Conservation (phyloP, 2,329 filamentous ascomycete genomes). For the Aureobasidium subglaciale region DNA sequence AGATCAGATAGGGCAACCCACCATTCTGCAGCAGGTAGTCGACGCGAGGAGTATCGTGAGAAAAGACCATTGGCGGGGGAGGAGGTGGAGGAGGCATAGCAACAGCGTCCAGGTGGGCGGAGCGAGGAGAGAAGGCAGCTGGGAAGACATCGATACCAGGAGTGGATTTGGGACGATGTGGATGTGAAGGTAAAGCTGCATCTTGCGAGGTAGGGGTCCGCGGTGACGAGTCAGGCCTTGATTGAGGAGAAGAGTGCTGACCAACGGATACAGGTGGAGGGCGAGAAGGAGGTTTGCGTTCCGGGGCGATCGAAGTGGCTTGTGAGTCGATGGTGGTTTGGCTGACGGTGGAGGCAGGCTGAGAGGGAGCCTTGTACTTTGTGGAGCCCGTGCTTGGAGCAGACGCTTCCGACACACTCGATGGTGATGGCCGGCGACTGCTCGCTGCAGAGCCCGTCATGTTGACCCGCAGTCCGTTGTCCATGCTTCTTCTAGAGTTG, state of each 20-base stretch:
- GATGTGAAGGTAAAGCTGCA: slow-evolving; percentile 30
- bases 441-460: slow-evolving; percentile 37
- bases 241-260: slow-evolving; percentile 34
- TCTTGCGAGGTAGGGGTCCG: slow-evolving; percentile 38
- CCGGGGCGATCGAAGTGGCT: slow-evolving; percentile 38
- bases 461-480: slow-evolving; percentile 32
- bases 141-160: slow-evolving; percentile 33
- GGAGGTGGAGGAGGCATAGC: slow-evolving; percentile 55
- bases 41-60: slow-evolving; percentile 68
- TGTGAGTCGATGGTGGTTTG: slow-evolving; percentile 38
- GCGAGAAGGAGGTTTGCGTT: slow-evolving; percentile 26
- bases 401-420: slow-evolving; percentile 36
- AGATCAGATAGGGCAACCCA: slow-evolving; percentile 63
- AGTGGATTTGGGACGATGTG: slow-evolving; percentile 25
- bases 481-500: slow-evolving; percentile 35
- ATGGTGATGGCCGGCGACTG: slow-evolving; percentile 33
- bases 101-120: slow-evolving; percentile 22
- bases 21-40: slow-evolving; percentile 91
- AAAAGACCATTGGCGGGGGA: slow-evolving; percentile 58
- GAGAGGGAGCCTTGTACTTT: slow-evolving; percentile 14
- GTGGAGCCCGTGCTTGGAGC: slow-evolving; percentile 11
- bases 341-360: slow-evolving; percentile 29
- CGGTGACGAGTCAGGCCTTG: slow-evolving; percentile 38
- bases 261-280: slow-evolving; percentile 29
- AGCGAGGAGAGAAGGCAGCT: slow-evolving; percentile 34